These are phyloP conservation scores for Eruca vesicaria DNA, from an alignment of 441 rosid genomes.

Conservation along the genomic window DNA sequence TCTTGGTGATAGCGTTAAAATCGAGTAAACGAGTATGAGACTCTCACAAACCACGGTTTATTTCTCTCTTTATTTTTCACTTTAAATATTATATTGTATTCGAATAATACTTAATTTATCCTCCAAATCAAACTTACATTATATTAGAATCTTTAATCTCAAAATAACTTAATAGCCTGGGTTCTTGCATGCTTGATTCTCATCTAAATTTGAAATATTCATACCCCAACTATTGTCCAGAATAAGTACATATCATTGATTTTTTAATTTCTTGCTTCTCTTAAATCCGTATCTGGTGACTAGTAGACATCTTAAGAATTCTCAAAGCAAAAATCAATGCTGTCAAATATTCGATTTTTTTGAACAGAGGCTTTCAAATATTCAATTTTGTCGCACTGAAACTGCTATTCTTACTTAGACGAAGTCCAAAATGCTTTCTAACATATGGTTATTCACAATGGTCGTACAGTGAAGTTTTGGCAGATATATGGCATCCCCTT, in stretches of 20 bases:
- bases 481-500: no score
- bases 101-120: background rate
- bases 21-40: background rate
- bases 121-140: background rate
- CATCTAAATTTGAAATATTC: background rate
- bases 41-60: background rate
- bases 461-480: no score
- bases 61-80: background rate
- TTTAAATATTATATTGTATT: background rate
- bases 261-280: background rate
- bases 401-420: conserved; percentile 1
- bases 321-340: background rate
- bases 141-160: background rate
- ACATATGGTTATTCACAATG: no score
- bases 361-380: background rate
- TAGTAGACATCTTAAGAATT: background rate
- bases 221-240: background rate
- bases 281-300: background rate
- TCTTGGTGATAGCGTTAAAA: background rate
- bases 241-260: background rate
- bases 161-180: background rate
- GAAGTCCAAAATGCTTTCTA: conserved; percentile 4
- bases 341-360: conserved; percentile 2
- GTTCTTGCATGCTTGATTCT: background rate
- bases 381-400: conserved; percentile 12